A percentile compares a stretch with the other conserved stretches of the same genome.
Conservation (phyloP, 805 yeast genomes). For the Candida peoriensis region DNA sequence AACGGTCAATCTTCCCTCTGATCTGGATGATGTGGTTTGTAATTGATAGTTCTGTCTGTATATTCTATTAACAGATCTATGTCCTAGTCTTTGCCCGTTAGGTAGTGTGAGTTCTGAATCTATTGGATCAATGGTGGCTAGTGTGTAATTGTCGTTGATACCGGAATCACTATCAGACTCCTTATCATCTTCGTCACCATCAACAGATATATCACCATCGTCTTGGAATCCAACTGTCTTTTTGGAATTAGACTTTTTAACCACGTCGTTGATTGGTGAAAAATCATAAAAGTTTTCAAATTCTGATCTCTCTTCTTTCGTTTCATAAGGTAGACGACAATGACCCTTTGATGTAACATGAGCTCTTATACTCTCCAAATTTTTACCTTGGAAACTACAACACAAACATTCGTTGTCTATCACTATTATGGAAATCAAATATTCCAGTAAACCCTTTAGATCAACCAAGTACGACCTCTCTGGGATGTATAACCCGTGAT, state of each 20-base stretch:
- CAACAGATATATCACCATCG: constrained; percentile 29
- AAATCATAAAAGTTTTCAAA: constrained; percentile 84
- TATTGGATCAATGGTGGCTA: constrained; percentile 40
- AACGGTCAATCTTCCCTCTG: constrained; percentile 70
- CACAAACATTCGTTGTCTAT: constrained; percentile 78
- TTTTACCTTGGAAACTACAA: constrained; percentile 81
- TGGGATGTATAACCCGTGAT: constrained; percentile 86
- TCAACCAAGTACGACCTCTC: constrained; percentile 68
- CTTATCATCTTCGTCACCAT: constrained; percentile 17
- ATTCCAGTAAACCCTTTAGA: constrained; percentile 64
- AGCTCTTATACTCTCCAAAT: constrained; percentile 79
- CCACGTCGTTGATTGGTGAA: constrained; percentile 51
- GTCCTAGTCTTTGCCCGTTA: constrained; percentile 75
- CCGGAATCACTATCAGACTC: constrained; percentile 24
- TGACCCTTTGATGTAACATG: constrained; percentile 86
- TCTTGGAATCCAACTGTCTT: constrained; percentile 30
- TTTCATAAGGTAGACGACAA: constrained; percentile 83
- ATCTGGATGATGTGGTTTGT: constrained; percentile 36
- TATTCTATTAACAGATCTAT: constrained; percentile 67
- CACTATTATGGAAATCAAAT: constrained; percentile 75
- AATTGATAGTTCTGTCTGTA: constrained; percentile 59
- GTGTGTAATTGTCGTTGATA: constrained; percentile 28
- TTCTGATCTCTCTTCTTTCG: constrained; percentile 68
- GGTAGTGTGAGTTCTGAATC: constrained; percentile 72
- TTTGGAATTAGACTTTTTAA: constrained; percentile 22